Conservation (phyloP, 2,329 filamentous ascomycete species). For the Lojkania enalia region DNA sequence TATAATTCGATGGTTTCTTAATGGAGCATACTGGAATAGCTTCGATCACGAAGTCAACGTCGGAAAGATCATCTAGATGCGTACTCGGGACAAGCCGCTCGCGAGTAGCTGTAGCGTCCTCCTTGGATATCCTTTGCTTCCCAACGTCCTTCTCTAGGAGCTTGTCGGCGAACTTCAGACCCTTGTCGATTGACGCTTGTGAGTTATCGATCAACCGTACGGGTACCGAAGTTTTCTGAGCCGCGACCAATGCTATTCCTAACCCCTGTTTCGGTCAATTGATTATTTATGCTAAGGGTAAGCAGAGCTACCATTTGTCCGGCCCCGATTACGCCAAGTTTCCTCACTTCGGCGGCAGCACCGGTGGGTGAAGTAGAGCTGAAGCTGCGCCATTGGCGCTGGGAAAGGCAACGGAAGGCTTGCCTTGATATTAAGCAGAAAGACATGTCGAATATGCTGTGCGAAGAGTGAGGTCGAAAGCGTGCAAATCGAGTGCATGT, state of each 20-base stretch:
- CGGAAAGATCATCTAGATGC: conserved; percentile 73
- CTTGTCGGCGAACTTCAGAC: conserved; percentile 89
- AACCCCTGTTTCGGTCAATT: conserved; percentile 67
- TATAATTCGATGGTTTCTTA: conserved; percentile 4
- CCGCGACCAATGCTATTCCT: conserved; percentile 92
- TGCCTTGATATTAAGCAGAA: conserved; percentile 37
- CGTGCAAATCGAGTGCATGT: conserved; percentile 9
- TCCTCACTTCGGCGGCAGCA: conserved; percentile 75
- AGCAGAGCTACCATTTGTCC: conserved; percentile 81
- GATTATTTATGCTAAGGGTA: background rate
- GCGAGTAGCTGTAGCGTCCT: conserved; percentile 74
- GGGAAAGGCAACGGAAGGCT: conserved; percentile 22
- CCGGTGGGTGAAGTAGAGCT: conserved; percentile 65
- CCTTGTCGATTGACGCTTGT: conserved; percentile 83
- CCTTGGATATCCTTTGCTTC: conserved; percentile 82
- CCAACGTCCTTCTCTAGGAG: conserved; percentile 89
- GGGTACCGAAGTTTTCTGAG: conserved; percentile 78
- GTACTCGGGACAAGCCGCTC: conserved; percentile 71
- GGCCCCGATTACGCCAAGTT: conserved; percentile 87
- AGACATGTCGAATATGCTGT: conserved; percentile 28
- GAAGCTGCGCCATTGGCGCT: conserved; percentile 57
- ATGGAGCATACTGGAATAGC: conserved; percentile 68
- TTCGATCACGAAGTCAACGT: conserved; percentile 97
- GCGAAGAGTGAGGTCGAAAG: background rate
- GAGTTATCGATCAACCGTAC: conserved; percentile 86